Percentiles rank a stretch among this genome's conserved stretches.
Conservation (phyloP, 1,284 basidiomycete genomes). For the Cutaneotrichosporon daszewskae region DNA sequence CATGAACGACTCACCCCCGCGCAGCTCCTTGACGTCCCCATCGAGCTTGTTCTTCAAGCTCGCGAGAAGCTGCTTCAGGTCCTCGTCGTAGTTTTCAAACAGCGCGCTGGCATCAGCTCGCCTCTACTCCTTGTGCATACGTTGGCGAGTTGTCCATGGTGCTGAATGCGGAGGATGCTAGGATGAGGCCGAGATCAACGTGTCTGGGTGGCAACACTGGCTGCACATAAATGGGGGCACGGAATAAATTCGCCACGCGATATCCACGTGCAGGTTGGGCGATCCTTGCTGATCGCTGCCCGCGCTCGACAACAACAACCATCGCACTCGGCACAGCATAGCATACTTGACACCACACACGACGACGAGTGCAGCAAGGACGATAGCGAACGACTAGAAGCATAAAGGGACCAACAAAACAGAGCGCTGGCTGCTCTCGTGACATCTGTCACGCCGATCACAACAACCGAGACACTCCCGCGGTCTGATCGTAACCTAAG, state of each 20-base stretch:
- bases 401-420: too few relatives aligned
- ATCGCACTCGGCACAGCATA: too few relatives aligned
- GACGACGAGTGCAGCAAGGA: background rate
- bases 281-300: background rate
- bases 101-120: conserved; percentile 32
- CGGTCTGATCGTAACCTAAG: background rate
- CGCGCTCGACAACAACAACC: background rate
- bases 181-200: background rate
- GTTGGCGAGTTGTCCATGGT: conserved; percentile 48
- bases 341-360: background rate
- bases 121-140: conserved; percentile 18
- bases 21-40: conserved; percentile 40
- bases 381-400: background rate
- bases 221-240: background rate
- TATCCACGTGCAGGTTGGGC: too few relatives aligned
- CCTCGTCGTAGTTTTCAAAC: conserved; percentile 49
- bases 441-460: too few relatives aligned
- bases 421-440: too few relatives aligned
- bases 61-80: conserved; percentile 44
- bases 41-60: conserved; percentile 44
- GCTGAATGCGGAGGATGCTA: background rate
- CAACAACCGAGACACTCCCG: background rate
- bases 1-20: conserved; percentile 39
- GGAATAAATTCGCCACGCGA: background rate
- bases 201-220: too few relatives aligned